Base-by-base conservation (phyloP, 1,284 basidiomycete species). In the Cryptococcus neoformans region DNA sequence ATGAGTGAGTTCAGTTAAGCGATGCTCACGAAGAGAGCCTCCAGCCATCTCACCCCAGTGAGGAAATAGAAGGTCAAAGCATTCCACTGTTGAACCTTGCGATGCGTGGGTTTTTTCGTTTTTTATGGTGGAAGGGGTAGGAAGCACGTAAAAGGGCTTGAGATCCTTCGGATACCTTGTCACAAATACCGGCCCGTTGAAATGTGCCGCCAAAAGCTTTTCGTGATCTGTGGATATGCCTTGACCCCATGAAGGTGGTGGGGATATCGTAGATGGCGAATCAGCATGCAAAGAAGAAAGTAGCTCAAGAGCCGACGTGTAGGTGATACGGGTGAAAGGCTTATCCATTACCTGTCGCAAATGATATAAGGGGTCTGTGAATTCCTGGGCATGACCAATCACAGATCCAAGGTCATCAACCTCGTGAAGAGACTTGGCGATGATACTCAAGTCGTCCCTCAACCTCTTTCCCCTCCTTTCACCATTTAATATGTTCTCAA, bases 131-230 rank as follows among this genome's bases (percentile, higher is more conserved):
- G 51, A 55, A 35, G 39, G 16, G 4, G 64, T 63, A 4, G 74
- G 72, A n/a, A 74, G 86, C 96, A 98, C 98, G 79, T 99, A 99
- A 78, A 98, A 99, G 7, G 96, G 92, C 76, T 99, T 99, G 62
- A 90, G 75, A 0, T 65, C 38, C 1, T 81, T 78, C 0, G 95
- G 95, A 73, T 98, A 99, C 73, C 95, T 85, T 4, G 87, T 91
- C 46, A 99, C 87, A 71, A 98, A 98, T 0, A 94, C 83, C 0
- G 96, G 95, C 0, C 87, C 87, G 39, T 56, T 60, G 50, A 86
- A 77, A 44, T 76, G 60, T 49, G 86, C 84, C 0, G 92, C 88
- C 3, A 99, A 81, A 84, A 87, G 96, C 57, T 86, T 85, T 76
- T 99, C 96, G 74, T 98, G 94, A 73, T 97, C 94, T 70, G 88